These are phyloP conservation scores for Malus hybrid DNA, from an alignment of 331 rosid genomes.

Conservation along the genomic window DNA sequence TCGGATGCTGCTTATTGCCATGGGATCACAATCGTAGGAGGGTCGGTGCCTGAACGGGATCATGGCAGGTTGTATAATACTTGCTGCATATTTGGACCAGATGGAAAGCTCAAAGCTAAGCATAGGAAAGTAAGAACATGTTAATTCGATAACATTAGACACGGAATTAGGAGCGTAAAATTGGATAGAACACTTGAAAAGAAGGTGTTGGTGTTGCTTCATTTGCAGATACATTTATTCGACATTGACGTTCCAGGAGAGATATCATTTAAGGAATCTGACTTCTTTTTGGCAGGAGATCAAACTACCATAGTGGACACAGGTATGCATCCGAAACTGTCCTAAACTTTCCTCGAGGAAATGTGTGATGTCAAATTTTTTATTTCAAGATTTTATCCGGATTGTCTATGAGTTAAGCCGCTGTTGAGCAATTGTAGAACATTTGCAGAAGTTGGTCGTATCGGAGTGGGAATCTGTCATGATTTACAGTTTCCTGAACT, in stretches of 20 bases:
- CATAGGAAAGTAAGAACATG: conserved; percentile 20
- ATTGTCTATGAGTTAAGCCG: not conserved
- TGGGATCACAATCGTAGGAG: conserved; percentile 24
- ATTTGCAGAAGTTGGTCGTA: conserved; percentile 23
- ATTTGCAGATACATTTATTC: conserved; percentile 25
- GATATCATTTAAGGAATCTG: conserved; percentile 22
- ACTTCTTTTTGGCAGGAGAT: conserved; percentile 23
- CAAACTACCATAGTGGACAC: conserved; percentile 27
- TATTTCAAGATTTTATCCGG: not conserved
- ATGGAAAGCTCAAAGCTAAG: conserved; percentile 24
- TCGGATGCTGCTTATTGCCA: conserved; percentile 17
- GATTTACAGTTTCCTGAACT: conserved; percentile 30
- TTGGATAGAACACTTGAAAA: not conserved
- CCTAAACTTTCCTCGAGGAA: not conserved
- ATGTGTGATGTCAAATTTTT: not conserved
- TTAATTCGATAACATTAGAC: not conserved
- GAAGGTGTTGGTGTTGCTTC: not conserved
- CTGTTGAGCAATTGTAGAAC: not conserved
- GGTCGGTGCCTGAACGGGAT: conserved; percentile 26
- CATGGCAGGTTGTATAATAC: conserved; percentile 20
- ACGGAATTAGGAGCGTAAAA: not conserved
- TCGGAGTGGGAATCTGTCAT: conserved; percentile 33
- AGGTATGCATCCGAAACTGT: not conserved
- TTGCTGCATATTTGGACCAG: conserved; percentile 30
- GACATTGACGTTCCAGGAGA: conserved; percentile 29